Evolutionary conservation across 805 yeast genomes (phyloP), one percentile per base, ranked within the genome.

Genomic region (Kluyveromyces dobzhanskii): DNA sequence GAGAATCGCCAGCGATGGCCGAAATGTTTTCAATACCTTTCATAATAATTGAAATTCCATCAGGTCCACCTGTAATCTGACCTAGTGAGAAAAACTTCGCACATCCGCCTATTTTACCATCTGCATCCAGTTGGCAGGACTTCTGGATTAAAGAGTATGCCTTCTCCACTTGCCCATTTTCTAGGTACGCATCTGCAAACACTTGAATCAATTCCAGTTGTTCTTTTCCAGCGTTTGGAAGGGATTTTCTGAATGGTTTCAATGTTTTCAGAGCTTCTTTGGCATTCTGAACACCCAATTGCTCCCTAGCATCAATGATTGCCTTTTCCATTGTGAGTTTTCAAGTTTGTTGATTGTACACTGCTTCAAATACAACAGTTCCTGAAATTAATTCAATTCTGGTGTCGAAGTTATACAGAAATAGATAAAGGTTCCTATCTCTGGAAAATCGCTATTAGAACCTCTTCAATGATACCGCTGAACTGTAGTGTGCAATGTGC

Each of bases 61-160:
- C 82, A 13, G 46, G 49, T 24, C 94, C 96, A 31, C 97, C 97
- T 19, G 80, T 67, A 38, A 90, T 77, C 64, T 90, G 98, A 2
- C 97, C 98, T 45, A 90, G 65, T 61, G 88, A 86, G 39, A 92
- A 70, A 56, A 84, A 88, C 63, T 87, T 88, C 54, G 85, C 95
- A 11, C 78, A 78, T 3, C 63, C 62, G 1, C 90, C 92, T 32
- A 61, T 49, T 2, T 54, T 45, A 1, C 85, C 95, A 2, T 67
- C 57, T 2, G 82, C 78, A 59, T 88, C 97, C 38, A 80, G 45
- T 44, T 75, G 75, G 42, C 88, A 77, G 3, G 87, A 78, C 32
- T 61, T 62, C 7, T 60, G 58, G 37, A 90, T 66, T 11, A 77
- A 62, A 4, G 75, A 71, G 56, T 79, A 84, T 0, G 96, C 96